Evolutionary conservation across 2,329 filamentous ascomycete species (phyloP), one percentile per base, ranked within the genome.

Genomic region (Scedosporium minutisporum): DNA sequence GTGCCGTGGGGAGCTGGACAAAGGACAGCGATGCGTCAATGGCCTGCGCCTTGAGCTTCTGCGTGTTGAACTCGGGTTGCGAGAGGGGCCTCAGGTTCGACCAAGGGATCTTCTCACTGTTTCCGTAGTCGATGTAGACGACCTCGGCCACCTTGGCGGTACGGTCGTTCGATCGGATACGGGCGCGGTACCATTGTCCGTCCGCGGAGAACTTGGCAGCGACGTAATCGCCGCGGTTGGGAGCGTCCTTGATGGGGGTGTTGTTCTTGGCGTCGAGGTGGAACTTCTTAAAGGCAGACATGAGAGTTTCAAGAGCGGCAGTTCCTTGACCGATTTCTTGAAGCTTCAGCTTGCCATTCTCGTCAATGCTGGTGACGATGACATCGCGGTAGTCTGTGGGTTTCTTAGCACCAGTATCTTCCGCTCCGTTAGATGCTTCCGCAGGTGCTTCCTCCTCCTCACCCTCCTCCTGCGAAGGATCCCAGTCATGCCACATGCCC

Each of bases 81-180:
- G 87, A 84, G 58, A 99, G 83, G n/a, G 91, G 82, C 29, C 95
- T 89, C 53, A 99, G 85, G 67, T 85, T 83, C 25, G 86, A 83
- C 92, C 93, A 99, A 0, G 93, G 85, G 63, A 96, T 81, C 71
- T 87, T 88, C 76, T 99, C 95, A 62, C 85, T 88, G 82, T 99
- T 99, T 69, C 95, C 95, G 75, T 96, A 99, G 78, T 99, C 95
- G 65, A 99, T 86, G 76, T 96, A 99, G 57, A 96, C 78, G 27
- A 99, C 88, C 75, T 99, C 95, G 25, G 92, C 88, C 69, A 90
- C 86, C 82, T 95, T 91, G 70, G 87, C 88, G 7, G 93, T 84
- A 65, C 95, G 91, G 77, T 99, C 95, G 75, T 97, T 97, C 72
- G 93, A 87, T 65, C 93, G 88, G 65, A 99, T 86, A 65, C 88